A percentile compares a stretch with the other conserved stretches of the same genome.
Conservation (phyloP, 148 eudicot species). For the Rhododendron simsii region DNA sequence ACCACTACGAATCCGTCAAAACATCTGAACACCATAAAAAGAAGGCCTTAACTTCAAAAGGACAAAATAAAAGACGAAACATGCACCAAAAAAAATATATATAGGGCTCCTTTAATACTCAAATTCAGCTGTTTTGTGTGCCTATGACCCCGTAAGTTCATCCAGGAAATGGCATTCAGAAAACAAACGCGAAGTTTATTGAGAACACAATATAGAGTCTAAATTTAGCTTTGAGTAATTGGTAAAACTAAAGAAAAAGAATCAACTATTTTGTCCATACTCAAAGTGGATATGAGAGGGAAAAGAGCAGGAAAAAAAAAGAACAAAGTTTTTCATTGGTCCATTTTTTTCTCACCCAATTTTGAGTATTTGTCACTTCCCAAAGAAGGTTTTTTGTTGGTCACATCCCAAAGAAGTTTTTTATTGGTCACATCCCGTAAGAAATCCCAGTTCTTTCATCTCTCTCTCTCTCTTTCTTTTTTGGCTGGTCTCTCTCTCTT, state of each 20-base stretch:
- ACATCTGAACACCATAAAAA: not conserved
- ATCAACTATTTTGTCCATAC: not conserved
- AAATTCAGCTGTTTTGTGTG: not conserved
- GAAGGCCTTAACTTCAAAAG: not conserved
- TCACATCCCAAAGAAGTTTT: too few relatives aligned
- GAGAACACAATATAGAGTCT: not conserved
- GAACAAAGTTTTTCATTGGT: not conserved
- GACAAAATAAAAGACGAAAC: not conserved
- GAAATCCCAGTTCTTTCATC: too few relatives aligned
- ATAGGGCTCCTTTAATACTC: not conserved
- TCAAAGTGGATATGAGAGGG: not conserved
- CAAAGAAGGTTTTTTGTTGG: too few relatives aligned
- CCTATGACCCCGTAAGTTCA: not conserved
- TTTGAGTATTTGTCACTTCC: not conserved
- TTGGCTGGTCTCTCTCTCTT: not conserved
- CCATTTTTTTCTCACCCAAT: not conserved
- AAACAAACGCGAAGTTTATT: not conserved
- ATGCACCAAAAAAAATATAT: not conserved
- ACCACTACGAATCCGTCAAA: not conserved
- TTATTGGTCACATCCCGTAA: not conserved
- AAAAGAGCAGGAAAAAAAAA: too few relatives aligned
- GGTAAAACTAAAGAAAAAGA: not conserved
- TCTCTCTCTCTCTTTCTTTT: too few relatives aligned
- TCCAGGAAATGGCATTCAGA: not conserved
- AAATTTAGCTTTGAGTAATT: not conserved